Evolutionary conservation across 345 rosid genomes (phyloP), one percentile per base, ranked within the genome.

Genomic region (Arabis alpina): DNA sequence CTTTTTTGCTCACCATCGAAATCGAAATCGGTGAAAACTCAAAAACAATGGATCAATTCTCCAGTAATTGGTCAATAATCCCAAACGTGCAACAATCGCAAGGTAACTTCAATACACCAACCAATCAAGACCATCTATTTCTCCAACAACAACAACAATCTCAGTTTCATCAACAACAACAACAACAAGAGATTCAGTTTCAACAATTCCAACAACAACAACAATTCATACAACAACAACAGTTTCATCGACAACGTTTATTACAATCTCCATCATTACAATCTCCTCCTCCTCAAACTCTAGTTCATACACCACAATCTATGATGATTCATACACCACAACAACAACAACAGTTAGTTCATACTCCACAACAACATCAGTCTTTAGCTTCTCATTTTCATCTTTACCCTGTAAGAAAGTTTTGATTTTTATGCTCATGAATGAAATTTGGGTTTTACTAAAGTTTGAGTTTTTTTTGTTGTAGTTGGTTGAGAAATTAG

Each of bases 361-460:
- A 73, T 8, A 75, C 59, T 19, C 80, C 66, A 12, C 91, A 87
- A 5, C 93, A 82, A 7, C 97, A 90, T 67, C 96, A 90, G 71
- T 90, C 98, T 3, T 87, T 93, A 19, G 96, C 98, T 23, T 93
- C 98, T 39, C 96, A 87, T 67, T 93, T 88, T 71, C 93, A 88
- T 76, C 89, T 93, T 71, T 74, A 81, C 56, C 88, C 80, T 16
- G 96, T 93, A 72, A 15, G 16, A 13, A 41, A 52, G 10, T 5
- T 42, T 59, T 10, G 10, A 58, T 13, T 52, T 27, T 4, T 2
- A 13, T 34, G 52, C 13, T 16, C 52, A 9, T 5, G 3, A 3
- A 10, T 56, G 23, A 13, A 40, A 51, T 28, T 52, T 1, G 24
- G 34, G 7, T 4, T 30, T 28, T 28, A 28, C 5, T 52, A 42